These are phyloP conservation scores for Kodamaea neixiangensis DNA, from an alignment of 805 yeast genomes.

Conservation along the genomic window DNA sequence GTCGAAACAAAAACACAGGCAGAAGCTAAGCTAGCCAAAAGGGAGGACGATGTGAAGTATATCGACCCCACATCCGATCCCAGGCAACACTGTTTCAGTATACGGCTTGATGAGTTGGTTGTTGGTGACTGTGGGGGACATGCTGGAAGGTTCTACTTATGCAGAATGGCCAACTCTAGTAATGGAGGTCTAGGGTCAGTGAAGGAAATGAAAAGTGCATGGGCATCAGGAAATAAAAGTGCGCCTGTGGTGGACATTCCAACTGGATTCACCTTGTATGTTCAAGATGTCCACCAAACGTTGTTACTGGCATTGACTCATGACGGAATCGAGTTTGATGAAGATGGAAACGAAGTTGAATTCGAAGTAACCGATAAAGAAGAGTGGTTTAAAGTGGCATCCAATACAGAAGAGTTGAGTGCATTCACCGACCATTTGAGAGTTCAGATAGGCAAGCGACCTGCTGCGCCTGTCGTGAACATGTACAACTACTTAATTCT, in stretches of 20 bases:
- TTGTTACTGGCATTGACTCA: conserved; percentile 26
- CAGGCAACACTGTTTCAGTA: conserved; percentile 29
- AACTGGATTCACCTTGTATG: conserved; percentile 40
- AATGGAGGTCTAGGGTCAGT: conserved; percentile 41
- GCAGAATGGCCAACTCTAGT: conserved; percentile 34
- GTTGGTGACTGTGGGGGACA: conserved; percentile 43
- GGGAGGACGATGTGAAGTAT: conserved; percentile 28
- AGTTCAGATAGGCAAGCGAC: not conserved
- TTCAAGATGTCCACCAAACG: conserved; percentile 40
- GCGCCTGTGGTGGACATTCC: conserved; percentile 9
- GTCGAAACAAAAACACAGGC: conserved; percentile 33
- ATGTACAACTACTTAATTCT: conserved; percentile 31
- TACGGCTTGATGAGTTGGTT: conserved; percentile 37
- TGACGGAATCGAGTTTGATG: conserved; percentile 39
- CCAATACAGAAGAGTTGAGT: conserved; percentile 28
- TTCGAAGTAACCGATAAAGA: not conserved
- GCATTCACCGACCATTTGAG: conserved; percentile 27
- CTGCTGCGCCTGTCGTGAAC: conserved; percentile 24
- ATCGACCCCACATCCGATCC: conserved; percentile 44
- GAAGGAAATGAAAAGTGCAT: conserved; percentile 31
- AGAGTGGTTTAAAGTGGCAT: conserved; percentile 40
- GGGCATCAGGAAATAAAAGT: conserved; percentile 14
- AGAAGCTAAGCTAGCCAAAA: conserved; percentile 30
- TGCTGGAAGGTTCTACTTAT: conserved; percentile 42
- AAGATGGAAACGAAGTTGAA: conserved; percentile 29